Percentiles rank a stretch among this genome's conserved stretches.
These are phyloP conservation scores for Didymella lethalis DNA, from an alignment of 2,329 filamentous ascomycete genomes.

Conservation along the genomic window DNA sequence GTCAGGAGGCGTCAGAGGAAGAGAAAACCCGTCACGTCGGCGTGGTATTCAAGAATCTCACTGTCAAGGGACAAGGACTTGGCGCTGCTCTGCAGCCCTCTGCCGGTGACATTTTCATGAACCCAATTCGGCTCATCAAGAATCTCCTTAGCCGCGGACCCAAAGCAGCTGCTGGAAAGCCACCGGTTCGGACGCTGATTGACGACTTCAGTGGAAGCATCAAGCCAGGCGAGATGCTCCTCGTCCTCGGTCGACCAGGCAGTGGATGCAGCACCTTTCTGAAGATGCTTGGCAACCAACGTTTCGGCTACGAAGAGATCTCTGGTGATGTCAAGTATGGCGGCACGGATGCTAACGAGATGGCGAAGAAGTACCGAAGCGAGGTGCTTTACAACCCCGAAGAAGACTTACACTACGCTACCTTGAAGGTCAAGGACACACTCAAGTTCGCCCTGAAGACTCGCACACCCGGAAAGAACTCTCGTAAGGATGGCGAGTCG, in stretches of 20 bases:
- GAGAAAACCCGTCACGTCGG: conserved; percentile 74
- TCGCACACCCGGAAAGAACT: conserved; percentile 69
- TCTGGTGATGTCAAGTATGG: conserved; percentile 64
- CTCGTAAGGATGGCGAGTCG: conserved; percentile 68
- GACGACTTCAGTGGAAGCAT: conserved; percentile 72
- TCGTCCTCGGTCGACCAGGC: conserved; percentile 73
- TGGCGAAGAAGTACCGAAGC: conserved; percentile 67
- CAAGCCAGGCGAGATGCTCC: conserved; percentile 75
- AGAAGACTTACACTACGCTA: conserved; percentile 78
- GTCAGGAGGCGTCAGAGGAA: conserved; percentile 71
- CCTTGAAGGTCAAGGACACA: conserved; percentile 78
- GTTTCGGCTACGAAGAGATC: conserved; percentile 66
- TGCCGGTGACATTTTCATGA: conserved; percentile 67
- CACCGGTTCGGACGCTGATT: conserved; percentile 70
- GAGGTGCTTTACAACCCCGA: conserved; percentile 79
- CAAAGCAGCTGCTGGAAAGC: conserved; percentile 54
- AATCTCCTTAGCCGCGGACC: conserved; percentile 59
- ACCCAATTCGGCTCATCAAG: conserved; percentile 62
- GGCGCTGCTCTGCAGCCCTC: conserved; percentile 70
- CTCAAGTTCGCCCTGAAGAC: conserved; percentile 75
- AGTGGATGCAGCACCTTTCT: conserved; percentile 75
- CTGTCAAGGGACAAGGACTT: conserved; percentile 67
- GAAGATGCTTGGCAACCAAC: conserved; percentile 72
- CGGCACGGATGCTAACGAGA: conserved; percentile 61
- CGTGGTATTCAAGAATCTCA: conserved; percentile 70